Evolutionary conservation across 2,329 filamentous ascomycete genomes (phyloP), one percentile per base, ranked within the genome.

Genomic region (Mariannaea sp.): DNA sequence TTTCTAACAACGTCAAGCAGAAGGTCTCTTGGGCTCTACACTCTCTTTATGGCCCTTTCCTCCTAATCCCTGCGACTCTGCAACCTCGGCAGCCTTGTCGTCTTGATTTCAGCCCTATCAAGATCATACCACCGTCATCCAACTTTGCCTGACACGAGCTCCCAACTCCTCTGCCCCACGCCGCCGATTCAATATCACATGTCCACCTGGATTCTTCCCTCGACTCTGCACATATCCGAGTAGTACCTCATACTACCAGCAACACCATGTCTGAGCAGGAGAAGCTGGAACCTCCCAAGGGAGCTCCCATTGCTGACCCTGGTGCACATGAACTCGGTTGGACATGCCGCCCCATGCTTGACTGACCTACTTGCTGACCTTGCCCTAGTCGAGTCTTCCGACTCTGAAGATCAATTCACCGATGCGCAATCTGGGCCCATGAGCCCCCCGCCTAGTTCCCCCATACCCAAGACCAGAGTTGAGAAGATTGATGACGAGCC

Each of bases 331-430:
- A 86, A 52, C 73, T 85, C 56, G 79, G 84, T 86, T 68, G 27
- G 60, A 58, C 40, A 33, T 45, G 24, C 36, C 33, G 10, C 9
- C 29, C 17, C 38, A 16, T 40, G 43, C 30, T 40, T 22, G 51
- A 48, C 13, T 35, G 36, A 9, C 14, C 24, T 22, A 13, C 19
- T 38, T 57, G 50, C 68, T 73, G 58, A 73, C 61, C 45, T 46
- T 26, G 29, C 19, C 17, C 29, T 36, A 70, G 70, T 69, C 72
- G 80, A 81, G 55, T 76, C 75, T 24, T 86, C 84, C 42, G 85
- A 87, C 57, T 86, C 83, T 22, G 85, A 88, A 39, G 85, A 88
- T 61, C 85, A 88, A 71, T 88, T 86, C 70, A 87, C 82, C 44
- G 85, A 88, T 68, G 85, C 85, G 27, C 81, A 81, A 49, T 85